phyloP scores from a whole-genome alignment of 2,329 filamentous ascomycete species.

The Phyllosticta capitalensis region DNA sequence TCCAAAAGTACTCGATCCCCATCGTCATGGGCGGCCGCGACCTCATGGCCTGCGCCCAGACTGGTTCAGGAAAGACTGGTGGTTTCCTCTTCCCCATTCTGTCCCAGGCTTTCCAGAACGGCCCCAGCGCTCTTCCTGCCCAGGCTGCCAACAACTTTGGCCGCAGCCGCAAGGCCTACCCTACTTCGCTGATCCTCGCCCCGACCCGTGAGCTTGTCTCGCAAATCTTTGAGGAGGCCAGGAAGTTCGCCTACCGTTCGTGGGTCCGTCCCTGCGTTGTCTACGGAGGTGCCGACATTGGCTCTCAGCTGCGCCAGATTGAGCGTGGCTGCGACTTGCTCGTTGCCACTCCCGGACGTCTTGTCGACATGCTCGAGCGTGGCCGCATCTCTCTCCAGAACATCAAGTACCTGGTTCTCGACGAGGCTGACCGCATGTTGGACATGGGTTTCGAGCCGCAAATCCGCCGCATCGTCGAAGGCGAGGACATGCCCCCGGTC shows the following conservation, averaged over 20 bases:
- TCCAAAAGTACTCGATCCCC: conserved; percentile 98
- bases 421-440: conserved; percentile 99
- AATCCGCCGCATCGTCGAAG: conserved; percentile 96
- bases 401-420: conserved; percentile 98
- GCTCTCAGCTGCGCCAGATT: conserved; percentile 94
- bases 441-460: conserved; percentile 99
- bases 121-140: conserved; percentile 62
- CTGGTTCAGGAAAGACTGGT: conserved; percentile 98
- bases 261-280: conserved; percentile 98
- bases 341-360: conserved; percentile 91
- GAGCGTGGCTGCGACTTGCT: conserved; percentile 95
- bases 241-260: conserved; percentile 97
- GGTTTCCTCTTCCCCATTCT: conserved; percentile 99
- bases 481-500: conserved; percentile 90
- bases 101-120: conserved; percentile 90
- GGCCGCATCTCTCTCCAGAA: conserved; percentile 94
- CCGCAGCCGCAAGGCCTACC: conserved; percentile 95
- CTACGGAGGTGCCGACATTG: conserved; percentile 98
- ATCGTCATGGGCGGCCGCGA: conserved; percentile 98
- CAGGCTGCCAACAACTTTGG: conserved; percentile 60
- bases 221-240: conserved; percentile 94
- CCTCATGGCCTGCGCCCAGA: conserved; percentile 99
- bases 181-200: conserved; percentile 88
- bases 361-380: conserved; percentile 96
- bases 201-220: conserved; percentile 97